phyloP scores from a whole-genome alignment of 208 protist species.

The Trypanosoma grayi region DNA sequence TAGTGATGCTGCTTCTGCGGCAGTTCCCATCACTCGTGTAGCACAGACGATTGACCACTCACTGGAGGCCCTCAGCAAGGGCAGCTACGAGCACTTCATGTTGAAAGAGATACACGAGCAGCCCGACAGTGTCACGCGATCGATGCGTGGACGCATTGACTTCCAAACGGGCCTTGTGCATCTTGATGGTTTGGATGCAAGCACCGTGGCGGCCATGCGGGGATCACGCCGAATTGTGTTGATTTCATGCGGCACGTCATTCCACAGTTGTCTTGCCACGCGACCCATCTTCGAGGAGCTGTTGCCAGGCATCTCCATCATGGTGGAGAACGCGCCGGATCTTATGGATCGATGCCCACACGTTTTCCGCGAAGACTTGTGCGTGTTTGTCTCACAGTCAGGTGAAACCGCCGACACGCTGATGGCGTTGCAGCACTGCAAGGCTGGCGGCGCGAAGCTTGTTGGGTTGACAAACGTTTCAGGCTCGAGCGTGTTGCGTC shows the following conservation, averaged over 20 bases:
- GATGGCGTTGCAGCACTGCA: slow-evolving; percentile 83
- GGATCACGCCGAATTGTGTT: slow-evolving; percentile 84
- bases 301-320: slow-evolving; percentile 74
- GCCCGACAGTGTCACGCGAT: slow-evolving; percentile 86
- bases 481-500: slow-evolving; percentile 87
- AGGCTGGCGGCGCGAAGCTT: slow-evolving; percentile 58
- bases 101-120: slow-evolving; percentile 98
- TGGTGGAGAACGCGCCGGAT: slow-evolving; percentile 90
- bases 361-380: slow-evolving; percentile 84
- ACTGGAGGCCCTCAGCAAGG: slow-evolving; percentile 88
- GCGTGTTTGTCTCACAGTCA: slow-evolving; percentile 93
- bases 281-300: slow-evolving; percentile 92
- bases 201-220: slow-evolving; percentile 41
- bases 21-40: slow-evolving; percentile 30
- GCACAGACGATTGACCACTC: slow-evolving; percentile 78
- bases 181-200: slow-evolving; percentile 84
- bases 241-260: slow-evolving; percentile 94
- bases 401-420: slow-evolving; percentile 96
- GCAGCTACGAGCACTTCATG: slow-evolving; percentile 95
- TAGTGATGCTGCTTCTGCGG: neutral
- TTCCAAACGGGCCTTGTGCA: slow-evolving; percentile 54
- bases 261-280: slow-evolving; percentile 89
- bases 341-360: slow-evolving; percentile 86
- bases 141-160: slow-evolving; percentile 92
- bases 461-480: slow-evolving; percentile 95